Conservation (phyloP, 2,329 filamentous ascomycete species). For the Emydomyces testavorans region DNA sequence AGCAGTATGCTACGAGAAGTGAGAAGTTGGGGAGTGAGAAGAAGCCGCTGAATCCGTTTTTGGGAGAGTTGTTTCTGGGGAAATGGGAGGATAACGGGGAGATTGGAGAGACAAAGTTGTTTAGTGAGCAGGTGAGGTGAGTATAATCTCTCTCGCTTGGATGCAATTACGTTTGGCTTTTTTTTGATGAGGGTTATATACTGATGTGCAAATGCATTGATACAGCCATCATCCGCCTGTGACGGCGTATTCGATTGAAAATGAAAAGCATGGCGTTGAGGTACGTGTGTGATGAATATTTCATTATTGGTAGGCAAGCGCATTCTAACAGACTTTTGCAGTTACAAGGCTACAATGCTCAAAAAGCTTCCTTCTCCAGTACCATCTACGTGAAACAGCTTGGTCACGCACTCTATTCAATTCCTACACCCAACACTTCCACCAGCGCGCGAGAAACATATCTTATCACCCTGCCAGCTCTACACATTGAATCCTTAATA, state of each 20-base stretch:
- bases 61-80: slow-evolving; percentile 88
- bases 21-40: slow-evolving; percentile 84
- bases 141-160: slow-evolving; percentile 6
- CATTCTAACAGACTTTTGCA: slow-evolving; percentile 17
- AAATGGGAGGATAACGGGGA: slow-evolving; percentile 66
- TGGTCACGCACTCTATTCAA: slow-evolving; percentile 71
- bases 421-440: slow-evolving; percentile 46
- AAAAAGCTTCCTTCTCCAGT: slow-evolving; percentile 86
- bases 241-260: slow-evolving; percentile 87
- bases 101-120: slow-evolving; percentile 66
- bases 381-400: slow-evolving; percentile 94
- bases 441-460: slow-evolving; percentile 51
- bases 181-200: no score
- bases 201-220: slow-evolving; percentile 10
- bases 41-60: slow-evolving; percentile 93
- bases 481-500: slow-evolving; percentile 90
- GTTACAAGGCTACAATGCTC: slow-evolving; percentile 78
- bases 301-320: slow-evolving; percentile 1
- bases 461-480: slow-evolving; percentile 77
- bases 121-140: slow-evolving; percentile 83
- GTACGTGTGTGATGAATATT: slow-evolving; percentile 25
- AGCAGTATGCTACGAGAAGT: slow-evolving; percentile 64
- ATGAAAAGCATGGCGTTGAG: slow-evolving; percentile 66
- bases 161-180: neutral
- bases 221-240: slow-evolving; percentile 76